Evolutionary conservation across 2,329 filamentous ascomycete genomes (phyloP).

Genomic region (Rhynchosporium agropyri): DNA sequence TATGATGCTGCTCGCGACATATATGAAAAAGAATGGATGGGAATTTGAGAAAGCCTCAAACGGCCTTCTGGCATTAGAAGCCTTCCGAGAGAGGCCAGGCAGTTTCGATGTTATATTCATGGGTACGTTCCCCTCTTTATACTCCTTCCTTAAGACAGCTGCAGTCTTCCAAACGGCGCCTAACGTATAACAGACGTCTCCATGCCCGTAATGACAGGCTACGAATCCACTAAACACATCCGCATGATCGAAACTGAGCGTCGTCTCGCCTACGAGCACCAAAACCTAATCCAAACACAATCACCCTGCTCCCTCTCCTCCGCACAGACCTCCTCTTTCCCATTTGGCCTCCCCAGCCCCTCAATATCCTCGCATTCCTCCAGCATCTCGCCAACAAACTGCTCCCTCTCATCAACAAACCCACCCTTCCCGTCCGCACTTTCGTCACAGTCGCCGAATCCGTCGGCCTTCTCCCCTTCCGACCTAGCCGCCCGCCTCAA

Average conservation of each 20-base stretch:
- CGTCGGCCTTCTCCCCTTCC: background rate
- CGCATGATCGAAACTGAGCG: conserved; percentile 47
- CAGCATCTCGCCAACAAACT: background rate
- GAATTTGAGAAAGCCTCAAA: conserved; percentile 47
- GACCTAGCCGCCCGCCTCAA: conserved; percentile 7
- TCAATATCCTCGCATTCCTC: conserved; percentile 8
- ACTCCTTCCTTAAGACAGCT: too few relatives aligned
- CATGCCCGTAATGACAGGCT: conserved; percentile 57
- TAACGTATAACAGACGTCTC: conserved; percentile 50
- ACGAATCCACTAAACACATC: conserved; percentile 52
- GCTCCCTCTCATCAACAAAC: background rate
- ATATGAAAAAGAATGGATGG: conserved; percentile 37
- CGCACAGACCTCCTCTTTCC: conserved; percentile 8
- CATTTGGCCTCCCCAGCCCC: conserved; percentile 18
- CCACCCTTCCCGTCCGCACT: conserved; percentile 8
- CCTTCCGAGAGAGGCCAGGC: conserved; percentile 44
- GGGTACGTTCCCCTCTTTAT: conserved; percentile 41
- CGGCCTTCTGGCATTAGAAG: conserved; percentile 50
- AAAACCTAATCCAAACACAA: conserved; percentile 24
- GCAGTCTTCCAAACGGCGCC: too few relatives aligned
- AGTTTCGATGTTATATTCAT: conserved; percentile 51
- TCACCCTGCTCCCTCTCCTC: conserved; percentile 12
- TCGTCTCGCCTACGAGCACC: conserved; percentile 29
- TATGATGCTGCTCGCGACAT: conserved; percentile 41
- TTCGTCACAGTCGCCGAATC: background rate